Evolutionary conservation across 306 rosid genomes (phyloP).

Genomic region (Dalbergia oliveri): DNA sequence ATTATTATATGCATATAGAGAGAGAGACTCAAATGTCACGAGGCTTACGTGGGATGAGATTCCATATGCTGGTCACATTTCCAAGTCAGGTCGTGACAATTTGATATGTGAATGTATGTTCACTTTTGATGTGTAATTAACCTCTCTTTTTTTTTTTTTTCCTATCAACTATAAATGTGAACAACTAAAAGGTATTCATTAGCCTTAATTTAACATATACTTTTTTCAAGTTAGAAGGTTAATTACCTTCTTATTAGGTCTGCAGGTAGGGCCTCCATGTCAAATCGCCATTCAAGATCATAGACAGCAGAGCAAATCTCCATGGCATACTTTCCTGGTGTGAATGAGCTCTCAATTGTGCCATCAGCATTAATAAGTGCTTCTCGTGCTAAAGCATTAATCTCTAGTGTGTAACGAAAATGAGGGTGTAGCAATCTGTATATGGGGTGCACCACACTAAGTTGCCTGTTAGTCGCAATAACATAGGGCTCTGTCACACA

Average conservation of each 20-base stretch:
- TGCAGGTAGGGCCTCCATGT: conserved; percentile 71
- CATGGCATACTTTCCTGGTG: conserved; percentile 69
- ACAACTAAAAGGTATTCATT: no score
- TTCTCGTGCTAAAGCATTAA: conserved; percentile 83
- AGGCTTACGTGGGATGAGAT: no score
- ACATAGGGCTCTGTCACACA: conserved; percentile 80
- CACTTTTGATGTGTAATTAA: no score
- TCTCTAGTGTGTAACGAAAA: conserved; percentile 85
- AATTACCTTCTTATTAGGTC: conserved; percentile 80
- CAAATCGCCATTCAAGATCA: conserved; percentile 72
- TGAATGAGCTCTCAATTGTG: conserved; percentile 65
- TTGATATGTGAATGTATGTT: no score
- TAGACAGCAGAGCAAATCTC: conserved; percentile 75
- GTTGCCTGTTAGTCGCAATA: conserved; percentile 83
- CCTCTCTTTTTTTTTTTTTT: no score
- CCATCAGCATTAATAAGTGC: conserved; percentile 82
- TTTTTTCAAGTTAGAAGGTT: background rate
- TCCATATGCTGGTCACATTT: no score
- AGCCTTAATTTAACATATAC: no score
- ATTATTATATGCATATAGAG: no score
- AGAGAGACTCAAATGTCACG: no score
- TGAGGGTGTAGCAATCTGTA: conserved; percentile 80
- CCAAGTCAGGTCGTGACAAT: no score
- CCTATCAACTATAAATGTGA: no score
- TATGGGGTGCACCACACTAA: conserved; percentile 87